These are phyloP conservation scores for Tuber aestivum DNA, from an alignment of 495 filamentous ascomycete genomes.

Conservation along the genomic window DNA sequence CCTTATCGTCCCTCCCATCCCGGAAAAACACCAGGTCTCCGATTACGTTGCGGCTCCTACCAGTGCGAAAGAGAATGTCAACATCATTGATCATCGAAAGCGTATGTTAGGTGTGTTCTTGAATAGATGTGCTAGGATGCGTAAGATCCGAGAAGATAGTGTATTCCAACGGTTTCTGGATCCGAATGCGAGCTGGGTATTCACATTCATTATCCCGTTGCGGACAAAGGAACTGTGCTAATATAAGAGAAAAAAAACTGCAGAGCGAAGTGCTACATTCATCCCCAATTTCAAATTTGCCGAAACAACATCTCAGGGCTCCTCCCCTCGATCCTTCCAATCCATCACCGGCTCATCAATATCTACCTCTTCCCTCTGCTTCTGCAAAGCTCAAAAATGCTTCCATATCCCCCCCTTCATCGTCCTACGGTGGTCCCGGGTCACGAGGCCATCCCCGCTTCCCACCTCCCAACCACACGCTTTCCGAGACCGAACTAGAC, in stretches of 20 bases:
- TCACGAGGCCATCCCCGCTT: slow-evolving; percentile 70
- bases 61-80: slow-evolving; percentile 92
- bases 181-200: slow-evolving; percentile 96
- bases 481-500: slow-evolving; percentile 85
- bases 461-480: slow-evolving; percentile 65
- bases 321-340: slow-evolving; percentile 89
- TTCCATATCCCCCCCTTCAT: slow-evolving; percentile 49
- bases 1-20: slow-evolving; percentile 90
- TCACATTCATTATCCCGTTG: slow-evolving; percentile 22
- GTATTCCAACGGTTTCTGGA: slow-evolving; percentile 97
- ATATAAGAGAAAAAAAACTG: neutral
- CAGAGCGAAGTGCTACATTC: slow-evolving; percentile 89
- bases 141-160: slow-evolving; percentile 85
- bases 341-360: slow-evolving; percentile 79
- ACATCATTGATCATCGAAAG: slow-evolving; percentile 92
- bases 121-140: slow-evolving; percentile 87
- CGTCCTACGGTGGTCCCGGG: slow-evolving; percentile 53
- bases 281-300: slow-evolving; percentile 80
- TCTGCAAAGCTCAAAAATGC: slow-evolving; percentile 75
- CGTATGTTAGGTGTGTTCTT: slow-evolving; percentile 93
- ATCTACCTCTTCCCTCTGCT: slow-evolving; percentile 73
- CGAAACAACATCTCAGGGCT: slow-evolving; percentile 87
- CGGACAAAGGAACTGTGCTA: slow-evolving; percentile 40
- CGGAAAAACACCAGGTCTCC: slow-evolving; percentile 96
- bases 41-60: slow-evolving; percentile 97